phyloP scores from a whole-genome alignment of 306 rosid genomes.

The Quercus engelmannii region DNA sequence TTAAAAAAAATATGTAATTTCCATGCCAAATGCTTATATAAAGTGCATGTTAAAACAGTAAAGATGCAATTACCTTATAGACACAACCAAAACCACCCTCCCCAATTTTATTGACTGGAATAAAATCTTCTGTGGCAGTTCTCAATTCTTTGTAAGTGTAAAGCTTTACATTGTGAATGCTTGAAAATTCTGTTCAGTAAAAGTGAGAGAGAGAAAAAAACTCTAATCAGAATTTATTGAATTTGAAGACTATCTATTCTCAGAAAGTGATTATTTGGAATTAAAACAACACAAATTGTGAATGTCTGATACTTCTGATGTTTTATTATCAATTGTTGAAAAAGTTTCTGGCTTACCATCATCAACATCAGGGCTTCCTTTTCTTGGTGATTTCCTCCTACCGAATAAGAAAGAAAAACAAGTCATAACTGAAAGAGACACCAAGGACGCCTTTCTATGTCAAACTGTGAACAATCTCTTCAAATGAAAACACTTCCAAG shows the following conservation, averaged over 20 bases:
- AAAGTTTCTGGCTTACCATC: conserved; percentile 47
- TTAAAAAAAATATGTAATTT: background rate
- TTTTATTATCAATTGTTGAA: background rate
- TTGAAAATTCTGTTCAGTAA: conserved; percentile 47
- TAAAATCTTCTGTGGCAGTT: conserved; percentile 68
- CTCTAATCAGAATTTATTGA: conserved; percentile 8
- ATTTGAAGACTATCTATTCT: background rate
- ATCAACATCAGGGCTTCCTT: conserved; percentile 25
- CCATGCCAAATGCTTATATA: background rate
- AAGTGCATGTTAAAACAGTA: background rate
- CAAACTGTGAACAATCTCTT: conserved; percentile 27
- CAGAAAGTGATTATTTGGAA: background rate
- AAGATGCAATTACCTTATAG: conserved; percentile 56
- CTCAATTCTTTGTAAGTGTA: conserved; percentile 67
- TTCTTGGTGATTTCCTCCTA: conserved; percentile 31
- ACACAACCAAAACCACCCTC: conserved; percentile 99
- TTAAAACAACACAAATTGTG: conserved; percentile 35
- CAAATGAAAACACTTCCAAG: conserved; percentile 33
- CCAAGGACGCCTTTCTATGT: conserved; percentile 10
- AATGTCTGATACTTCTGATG: conserved; percentile 37
- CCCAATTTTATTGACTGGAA: conserved; percentile 74
- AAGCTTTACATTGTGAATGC: conserved; percentile 59
- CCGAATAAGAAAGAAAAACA: conserved; percentile 58
- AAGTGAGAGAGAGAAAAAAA: background rate
- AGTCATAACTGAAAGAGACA: conserved; percentile 42